Evolutionary conservation across 371 early-diverging fungal genomes (phyloP).

Genomic region (Apophysomyces variabilis): DNA sequence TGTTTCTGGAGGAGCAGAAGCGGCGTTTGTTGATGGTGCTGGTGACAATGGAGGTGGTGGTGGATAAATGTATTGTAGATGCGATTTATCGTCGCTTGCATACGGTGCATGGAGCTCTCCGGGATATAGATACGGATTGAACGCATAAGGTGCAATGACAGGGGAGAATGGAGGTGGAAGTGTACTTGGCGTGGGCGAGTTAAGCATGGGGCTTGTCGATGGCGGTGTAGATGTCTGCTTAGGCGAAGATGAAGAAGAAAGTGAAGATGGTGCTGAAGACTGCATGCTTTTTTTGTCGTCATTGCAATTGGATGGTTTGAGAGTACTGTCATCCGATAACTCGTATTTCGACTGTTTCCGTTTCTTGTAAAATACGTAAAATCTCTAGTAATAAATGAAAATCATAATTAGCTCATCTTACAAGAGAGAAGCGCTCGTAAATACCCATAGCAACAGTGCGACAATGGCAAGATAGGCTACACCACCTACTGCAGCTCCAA

Average conservation of each 20-base stretch:
- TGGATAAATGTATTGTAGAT: not conserved
- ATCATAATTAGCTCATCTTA: not conserved
- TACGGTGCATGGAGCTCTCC: not conserved
- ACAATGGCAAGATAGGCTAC: too few relatives aligned
- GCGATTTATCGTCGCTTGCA: not conserved
- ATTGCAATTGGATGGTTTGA: not conserved
- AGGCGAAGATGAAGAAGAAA: too few relatives aligned
- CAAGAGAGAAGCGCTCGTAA: not conserved
- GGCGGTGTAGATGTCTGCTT: not conserved
- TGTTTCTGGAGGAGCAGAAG: not conserved
- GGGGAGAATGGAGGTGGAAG: not conserved
- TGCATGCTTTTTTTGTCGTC: not conserved
- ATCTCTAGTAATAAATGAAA: not conserved
- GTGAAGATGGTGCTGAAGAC: not conserved
- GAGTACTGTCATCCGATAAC: not conserved
- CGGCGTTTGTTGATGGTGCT: not conserved
- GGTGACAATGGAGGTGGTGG: not conserved
- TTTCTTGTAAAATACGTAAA: not conserved
- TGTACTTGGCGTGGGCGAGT: not conserved
- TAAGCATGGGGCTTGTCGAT: not conserved
- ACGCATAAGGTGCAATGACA: not conserved
- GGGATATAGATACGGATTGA: not conserved
- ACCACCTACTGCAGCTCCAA: too few relatives aligned
- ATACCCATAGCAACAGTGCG: too few relatives aligned
- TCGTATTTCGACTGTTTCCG: not conserved